phyloP scores from a whole-genome alignment of 2,329 filamentous ascomycete species.

The Sporothrix dimorphospora region DNA sequence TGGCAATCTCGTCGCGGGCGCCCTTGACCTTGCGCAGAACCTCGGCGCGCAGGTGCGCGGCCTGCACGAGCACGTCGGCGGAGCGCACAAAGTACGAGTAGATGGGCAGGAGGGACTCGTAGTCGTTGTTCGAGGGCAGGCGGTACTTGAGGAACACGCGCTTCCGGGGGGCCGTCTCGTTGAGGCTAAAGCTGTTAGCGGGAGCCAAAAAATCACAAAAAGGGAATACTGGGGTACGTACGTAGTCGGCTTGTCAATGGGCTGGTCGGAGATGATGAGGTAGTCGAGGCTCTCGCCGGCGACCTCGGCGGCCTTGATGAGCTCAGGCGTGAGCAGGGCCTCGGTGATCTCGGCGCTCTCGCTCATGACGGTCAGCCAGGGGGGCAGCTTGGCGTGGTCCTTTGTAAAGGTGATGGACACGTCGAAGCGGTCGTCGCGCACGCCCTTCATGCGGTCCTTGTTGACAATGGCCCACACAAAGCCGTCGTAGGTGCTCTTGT shows the following conservation, averaged over 20 bases:
- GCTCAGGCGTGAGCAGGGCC: conserved; percentile 80
- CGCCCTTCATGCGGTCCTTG: conserved; percentile 88
- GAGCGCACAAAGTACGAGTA: conserved; percentile 82
- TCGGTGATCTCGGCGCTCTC: conserved; percentile 96
- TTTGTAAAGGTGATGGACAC: conserved; percentile 90
- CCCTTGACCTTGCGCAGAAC: conserved; percentile 81
- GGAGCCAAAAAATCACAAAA: neutral
- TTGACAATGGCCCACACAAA: conserved; percentile 96
- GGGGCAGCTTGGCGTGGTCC: conserved; percentile 85
- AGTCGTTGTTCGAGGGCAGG: conserved; percentile 65
- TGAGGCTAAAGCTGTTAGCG: conserved; percentile 58
- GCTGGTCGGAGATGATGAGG: conserved; percentile 87
- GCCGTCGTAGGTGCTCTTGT: conserved; percentile 75
- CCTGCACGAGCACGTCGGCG: conserved; percentile 76
- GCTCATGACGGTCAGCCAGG: conserved; percentile 92
- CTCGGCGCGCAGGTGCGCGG: conserved; percentile 86
- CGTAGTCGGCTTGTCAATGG: conserved; percentile 82
- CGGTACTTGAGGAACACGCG: conserved; percentile 79
- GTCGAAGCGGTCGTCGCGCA: conserved; percentile 93
- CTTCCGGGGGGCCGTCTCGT: conserved; percentile 84
- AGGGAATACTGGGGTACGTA: conserved; percentile 49
- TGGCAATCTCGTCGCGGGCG: conserved; percentile 78
- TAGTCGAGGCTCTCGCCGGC: conserved; percentile 85
- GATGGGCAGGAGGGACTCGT: conserved; percentile 69
- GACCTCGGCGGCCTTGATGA: conserved; percentile 75